Conservation (phyloP, 78 protist genomes). For the Isochrysis galbana region DNA sequence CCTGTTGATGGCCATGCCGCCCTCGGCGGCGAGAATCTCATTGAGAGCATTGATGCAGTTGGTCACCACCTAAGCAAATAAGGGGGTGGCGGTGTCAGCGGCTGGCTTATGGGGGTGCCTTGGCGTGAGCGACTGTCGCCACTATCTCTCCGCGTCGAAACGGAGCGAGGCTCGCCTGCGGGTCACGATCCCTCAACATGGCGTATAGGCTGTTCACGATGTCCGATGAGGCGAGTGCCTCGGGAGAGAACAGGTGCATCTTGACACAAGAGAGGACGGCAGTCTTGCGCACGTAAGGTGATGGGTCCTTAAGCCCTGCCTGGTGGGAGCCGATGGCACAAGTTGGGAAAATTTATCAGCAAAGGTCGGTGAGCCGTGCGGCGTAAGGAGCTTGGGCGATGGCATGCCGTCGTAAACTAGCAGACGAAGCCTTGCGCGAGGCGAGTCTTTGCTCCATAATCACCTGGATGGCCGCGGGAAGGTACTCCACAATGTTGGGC, state of each 20-base stretch:
- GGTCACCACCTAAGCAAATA: too few species aligned
- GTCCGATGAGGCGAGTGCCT: neutral
- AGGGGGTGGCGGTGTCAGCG: constrained; percentile 59
- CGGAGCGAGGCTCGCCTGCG: too few species aligned
- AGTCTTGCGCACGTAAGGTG: constrained; percentile 89
- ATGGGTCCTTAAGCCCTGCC: constrained; percentile 50
- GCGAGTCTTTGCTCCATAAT: too few species aligned
- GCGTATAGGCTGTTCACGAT: constrained; percentile 52
- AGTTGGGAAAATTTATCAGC: too few species aligned
- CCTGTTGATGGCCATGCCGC: constrained; percentile 63
- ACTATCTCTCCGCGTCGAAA: too few species aligned
- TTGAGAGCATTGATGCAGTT: constrained; percentile 75
- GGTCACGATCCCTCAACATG: constrained; percentile 72
- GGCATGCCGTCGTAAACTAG: too few species aligned
- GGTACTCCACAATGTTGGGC: constrained; percentile 76
- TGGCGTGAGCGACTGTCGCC: too few species aligned
- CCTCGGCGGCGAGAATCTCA: constrained; percentile 68
- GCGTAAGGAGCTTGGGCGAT: too few species aligned
- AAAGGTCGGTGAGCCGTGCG: too few species aligned
- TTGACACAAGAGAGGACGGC: constrained; percentile 83
- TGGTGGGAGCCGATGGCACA: neutral
- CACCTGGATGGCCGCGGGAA: constrained; percentile 51
- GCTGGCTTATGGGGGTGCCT: too few species aligned
- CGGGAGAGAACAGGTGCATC: constrained; percentile 35
- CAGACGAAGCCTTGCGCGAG: too few species aligned